Evolutionary conservation across 192 early-diverging fungal genomes (phyloP).

Genomic region (Coemansia sp.): DNA sequence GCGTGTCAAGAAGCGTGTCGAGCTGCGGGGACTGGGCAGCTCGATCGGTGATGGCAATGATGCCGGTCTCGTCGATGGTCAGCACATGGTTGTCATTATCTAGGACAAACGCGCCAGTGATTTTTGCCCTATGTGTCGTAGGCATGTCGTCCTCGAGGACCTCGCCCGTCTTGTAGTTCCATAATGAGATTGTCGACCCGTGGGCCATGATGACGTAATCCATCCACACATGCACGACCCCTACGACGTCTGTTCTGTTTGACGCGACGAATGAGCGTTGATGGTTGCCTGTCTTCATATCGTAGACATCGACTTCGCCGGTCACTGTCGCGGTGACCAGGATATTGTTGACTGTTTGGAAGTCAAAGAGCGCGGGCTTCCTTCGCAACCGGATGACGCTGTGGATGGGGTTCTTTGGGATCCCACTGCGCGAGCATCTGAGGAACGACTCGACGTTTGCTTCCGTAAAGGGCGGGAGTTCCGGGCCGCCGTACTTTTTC

Average conservation of each 20-base stretch:
- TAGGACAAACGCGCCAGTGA: slow-evolving; percentile 50
- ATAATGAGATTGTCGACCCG: slow-evolving; percentile 36
- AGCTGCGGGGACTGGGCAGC: not conserved
- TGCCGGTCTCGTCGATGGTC: slow-evolving; percentile 41
- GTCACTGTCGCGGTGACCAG: slow-evolving; percentile 22
- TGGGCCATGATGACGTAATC: slow-evolving; percentile 47
- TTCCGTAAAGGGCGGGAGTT: slow-evolving; percentile 22
- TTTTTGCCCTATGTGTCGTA: slow-evolving; percentile 35
- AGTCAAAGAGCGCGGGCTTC: slow-evolving; percentile 42
- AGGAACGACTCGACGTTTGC: slow-evolving; percentile 28
- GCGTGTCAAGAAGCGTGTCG: slow-evolving; percentile 47
- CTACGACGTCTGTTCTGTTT: slow-evolving; percentile 14
- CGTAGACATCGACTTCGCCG: slow-evolving; percentile 42
- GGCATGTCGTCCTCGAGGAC: slow-evolving; percentile 24
- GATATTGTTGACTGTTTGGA: slow-evolving; percentile 23
- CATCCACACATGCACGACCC: slow-evolving; percentile 45
- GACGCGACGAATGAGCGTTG: slow-evolving; percentile 15
- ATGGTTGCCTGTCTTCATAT: slow-evolving; percentile 26
- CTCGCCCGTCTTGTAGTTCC: slow-evolving; percentile 52
- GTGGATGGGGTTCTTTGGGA: slow-evolving; percentile 4
- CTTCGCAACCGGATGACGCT: slow-evolving; percentile 18
- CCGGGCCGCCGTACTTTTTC: slow-evolving; percentile 30
- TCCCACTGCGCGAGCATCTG: slow-evolving; percentile 20
- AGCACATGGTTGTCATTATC: slow-evolving; percentile 50
- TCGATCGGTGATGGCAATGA: slow-evolving; percentile 42